Evolutionary conservation across 2,329 filamentous ascomycete genomes (phyloP), one percentile per base, ranked within the genome.

Genomic region (Stagonosporopsis rhizophila): DNA sequence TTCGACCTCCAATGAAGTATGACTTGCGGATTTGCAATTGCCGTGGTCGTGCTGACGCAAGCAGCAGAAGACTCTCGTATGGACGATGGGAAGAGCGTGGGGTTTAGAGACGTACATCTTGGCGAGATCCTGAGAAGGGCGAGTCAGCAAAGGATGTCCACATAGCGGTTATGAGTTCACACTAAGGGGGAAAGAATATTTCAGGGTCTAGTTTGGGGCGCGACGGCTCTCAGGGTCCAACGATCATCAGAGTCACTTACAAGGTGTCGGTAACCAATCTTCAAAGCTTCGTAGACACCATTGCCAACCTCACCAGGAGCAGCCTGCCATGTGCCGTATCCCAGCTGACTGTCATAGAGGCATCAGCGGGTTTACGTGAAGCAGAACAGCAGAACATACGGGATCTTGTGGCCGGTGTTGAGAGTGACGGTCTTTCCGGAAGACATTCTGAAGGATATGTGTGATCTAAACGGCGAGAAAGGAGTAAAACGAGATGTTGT

Each of bases 321-420:
- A 28, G 69, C 66, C 45, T 75, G 71, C 71, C 71, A 75, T 42
- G 71, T 74, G 23, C 71, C 71, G 40, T 71, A 73, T 48, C 70
- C 71, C 78, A 73, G 58, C 58, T 71, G 68, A 41, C 68, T 71
- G 69, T 74, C 20, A 90, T 80, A 11, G 34, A 23, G 22, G 44
- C 27, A 34, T 64, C 34, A 69, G 60, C 17, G 15, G 44, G 14
- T 17, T 30, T 27, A 23, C 27, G 8, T 9, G 6, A 4, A 34
- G 23, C 3, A 1, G 32, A 19, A 7, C 17, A n/a, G 28, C 1
- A 19, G 87, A 65, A 58, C 67, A 11, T 62, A 71, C 68, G 70
- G 89, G 64, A 95, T 73, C 58, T 70, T 70, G 61, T 64, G 23
- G 50, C 70, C 70, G 25, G 66, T 67, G 61, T 64, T 73, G 38